These are phyloP conservation scores for Nigrospora osmanthi DNA, from an alignment of 2,329 filamentous ascomycete genomes.

Conservation along the genomic window DNA sequence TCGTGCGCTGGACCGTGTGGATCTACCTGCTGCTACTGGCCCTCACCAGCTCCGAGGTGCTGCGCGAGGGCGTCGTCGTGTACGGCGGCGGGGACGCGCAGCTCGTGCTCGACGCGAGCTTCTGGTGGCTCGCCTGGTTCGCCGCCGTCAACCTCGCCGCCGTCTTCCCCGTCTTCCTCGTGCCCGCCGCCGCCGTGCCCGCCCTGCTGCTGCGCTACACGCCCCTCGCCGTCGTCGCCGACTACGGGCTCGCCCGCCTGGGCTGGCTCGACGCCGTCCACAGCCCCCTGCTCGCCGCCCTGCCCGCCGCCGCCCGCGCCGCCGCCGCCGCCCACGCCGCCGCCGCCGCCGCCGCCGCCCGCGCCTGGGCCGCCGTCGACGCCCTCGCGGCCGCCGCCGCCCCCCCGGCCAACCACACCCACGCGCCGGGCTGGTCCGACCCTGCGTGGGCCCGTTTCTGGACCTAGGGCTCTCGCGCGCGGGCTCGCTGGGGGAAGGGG, in stretches of 20 bases:
- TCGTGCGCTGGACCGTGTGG: conserved; percentile 12
- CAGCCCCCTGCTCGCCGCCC: not conserved
- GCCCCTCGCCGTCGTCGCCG: conserved; percentile 1
- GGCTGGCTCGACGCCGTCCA: conserved; percentile 3
- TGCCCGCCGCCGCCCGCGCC: no score
- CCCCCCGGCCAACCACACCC: no score
- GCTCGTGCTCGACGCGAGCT: conserved; percentile 10
- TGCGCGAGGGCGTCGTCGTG: conserved; percentile 11
- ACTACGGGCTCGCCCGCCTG: conserved; percentile 2
- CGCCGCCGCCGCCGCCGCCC: not conserved
- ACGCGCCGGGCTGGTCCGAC: no score
- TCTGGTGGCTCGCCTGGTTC: conserved; percentile 14
- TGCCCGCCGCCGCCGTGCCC: not conserved
- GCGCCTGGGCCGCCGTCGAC: not conserved
- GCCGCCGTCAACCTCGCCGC: conserved; percentile 4
- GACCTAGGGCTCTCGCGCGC: no score
- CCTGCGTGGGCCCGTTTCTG: no score
- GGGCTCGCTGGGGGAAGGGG: no score
- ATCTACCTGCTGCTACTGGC: conserved; percentile 14
- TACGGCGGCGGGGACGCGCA: not conserved
- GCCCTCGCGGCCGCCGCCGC: not conserved
- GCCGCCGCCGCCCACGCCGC: not conserved
- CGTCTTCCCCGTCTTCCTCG: conserved; percentile 1
- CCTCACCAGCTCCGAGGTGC: conserved; percentile 9
- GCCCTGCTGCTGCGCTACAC: conserved; percentile 2